Evolutionary conservation across 345 rosid genomes (phyloP).

Genomic region (Brassica rapa): DNA sequence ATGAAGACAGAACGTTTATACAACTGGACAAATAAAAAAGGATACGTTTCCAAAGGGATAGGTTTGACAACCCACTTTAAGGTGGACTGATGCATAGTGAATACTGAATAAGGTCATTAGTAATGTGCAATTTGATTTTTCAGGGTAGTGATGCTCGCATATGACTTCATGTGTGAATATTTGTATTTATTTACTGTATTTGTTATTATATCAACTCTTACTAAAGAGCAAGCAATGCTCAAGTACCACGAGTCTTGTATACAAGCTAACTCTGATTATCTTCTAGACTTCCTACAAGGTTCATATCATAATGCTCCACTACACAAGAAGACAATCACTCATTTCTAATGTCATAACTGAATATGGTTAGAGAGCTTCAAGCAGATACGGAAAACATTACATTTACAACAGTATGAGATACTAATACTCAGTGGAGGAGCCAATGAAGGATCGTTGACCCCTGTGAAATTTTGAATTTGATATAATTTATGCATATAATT

Average conservation of each 20-base stretch:
- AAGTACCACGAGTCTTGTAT: constrained; percentile 18
- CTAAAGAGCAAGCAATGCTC: constrained; percentile 4
- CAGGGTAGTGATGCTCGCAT: background rate
- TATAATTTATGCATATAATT: too few species aligned
- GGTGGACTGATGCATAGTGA: background rate
- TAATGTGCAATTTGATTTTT: background rate
- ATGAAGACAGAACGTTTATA: background rate
- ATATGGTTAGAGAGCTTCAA: background rate
- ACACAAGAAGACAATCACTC: constrained; percentile 1
- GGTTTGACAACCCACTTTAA: too few species aligned
- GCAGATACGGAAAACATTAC: background rate
- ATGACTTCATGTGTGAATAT: background rate
- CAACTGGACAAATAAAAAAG: background rate
- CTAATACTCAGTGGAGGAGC: too few species aligned
- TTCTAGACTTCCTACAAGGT: constrained; percentile 10
- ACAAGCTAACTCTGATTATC: constrained; percentile 18
- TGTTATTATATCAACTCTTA: background rate
- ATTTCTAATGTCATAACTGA: background rate
- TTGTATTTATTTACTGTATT: background rate
- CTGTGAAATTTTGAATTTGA: too few species aligned
- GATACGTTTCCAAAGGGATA: too few species aligned
- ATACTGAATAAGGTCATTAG: background rate
- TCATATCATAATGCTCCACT: constrained; percentile 26
- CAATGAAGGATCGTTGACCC: too few species aligned
- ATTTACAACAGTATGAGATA: background rate